Percentiles rank a stretch among this genome's conserved stretches.
Conservation (phyloP, 768 basidiomycete species). For the Mycena chlorophos region DNA sequence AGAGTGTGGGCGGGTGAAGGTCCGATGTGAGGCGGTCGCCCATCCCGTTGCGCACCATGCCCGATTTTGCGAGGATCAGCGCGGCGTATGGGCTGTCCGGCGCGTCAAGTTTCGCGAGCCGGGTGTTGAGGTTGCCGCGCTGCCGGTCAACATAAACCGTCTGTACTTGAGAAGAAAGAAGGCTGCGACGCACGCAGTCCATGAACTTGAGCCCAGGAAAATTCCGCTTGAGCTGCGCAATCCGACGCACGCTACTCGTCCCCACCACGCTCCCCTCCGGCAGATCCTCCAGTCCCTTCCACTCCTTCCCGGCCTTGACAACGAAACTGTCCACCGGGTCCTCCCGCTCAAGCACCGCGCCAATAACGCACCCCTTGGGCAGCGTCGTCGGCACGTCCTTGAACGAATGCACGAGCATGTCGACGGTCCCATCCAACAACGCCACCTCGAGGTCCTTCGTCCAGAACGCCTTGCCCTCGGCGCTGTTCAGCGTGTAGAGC, state of each 20-base stretch:
- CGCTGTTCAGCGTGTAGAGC: constrained; percentile 12
- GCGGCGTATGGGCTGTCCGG: constrained; percentile 79
- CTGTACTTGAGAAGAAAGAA: constrained; percentile 44
- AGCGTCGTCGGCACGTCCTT: constrained; percentile 92
- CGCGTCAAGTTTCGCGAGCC: constrained; percentile 87
- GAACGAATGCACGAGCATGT: constrained; percentile 89
- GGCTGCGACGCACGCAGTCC: constrained; percentile 72
- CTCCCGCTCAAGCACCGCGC: constrained; percentile 81
- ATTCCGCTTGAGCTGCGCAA: constrained; percentile 81
- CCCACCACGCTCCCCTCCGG: constrained; percentile 90
- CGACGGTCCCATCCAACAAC: constrained; percentile 66
- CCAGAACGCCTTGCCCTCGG: constrained; percentile 82
- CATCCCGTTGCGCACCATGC: constrained; percentile 79
- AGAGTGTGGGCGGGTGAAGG: constrained; percentile 71
- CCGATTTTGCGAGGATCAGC: constrained; percentile 91
- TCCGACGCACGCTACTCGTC: constrained; percentile 87
- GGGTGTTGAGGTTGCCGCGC: constrained; percentile 55
- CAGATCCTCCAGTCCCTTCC: constrained; percentile 74
- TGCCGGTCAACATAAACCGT: constrained; percentile 54
- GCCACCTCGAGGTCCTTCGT: constrained; percentile 93
- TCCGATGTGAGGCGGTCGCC: constrained; percentile 74
- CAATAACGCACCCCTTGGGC: constrained; percentile 80
- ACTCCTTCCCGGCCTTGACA: constrained; percentile 67
- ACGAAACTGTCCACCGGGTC: constrained; percentile 87
- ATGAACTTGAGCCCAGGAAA: constrained; percentile 78